phyloP scores from a whole-genome alignment of 2,329 filamentous ascomycete species.

The Seiridium cupressi region DNA sequence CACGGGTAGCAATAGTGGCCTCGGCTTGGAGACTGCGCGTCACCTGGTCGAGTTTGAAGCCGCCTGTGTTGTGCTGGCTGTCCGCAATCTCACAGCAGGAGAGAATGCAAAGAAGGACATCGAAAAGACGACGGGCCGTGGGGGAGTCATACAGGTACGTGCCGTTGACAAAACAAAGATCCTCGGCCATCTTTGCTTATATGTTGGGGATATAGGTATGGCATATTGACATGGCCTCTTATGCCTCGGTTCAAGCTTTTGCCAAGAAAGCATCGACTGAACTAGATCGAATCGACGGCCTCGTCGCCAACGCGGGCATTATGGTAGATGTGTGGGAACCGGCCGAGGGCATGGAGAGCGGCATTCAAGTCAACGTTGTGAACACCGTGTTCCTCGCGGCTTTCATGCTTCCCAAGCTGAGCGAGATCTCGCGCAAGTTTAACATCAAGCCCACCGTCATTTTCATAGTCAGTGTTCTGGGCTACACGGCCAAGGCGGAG shows the following conservation, averaged over 20 bases:
- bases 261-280: constrained; percentile 7
- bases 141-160: constrained; percentile 6
- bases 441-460: constrained; percentile 1
- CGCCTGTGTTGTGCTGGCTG: constrained; percentile 6
- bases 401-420: neutral
- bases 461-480: constrained; percentile 10
- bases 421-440: neutral
- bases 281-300: constrained; percentile 6
- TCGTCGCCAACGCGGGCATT: constrained; percentile 2
- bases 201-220: neutral
- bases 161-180: neutral
- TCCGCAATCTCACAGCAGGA: constrained; percentile 7
- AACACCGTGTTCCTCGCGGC: constrained; percentile 1
- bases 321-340: neutral
- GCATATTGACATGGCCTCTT: constrained; percentile 7
- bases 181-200: neutral
- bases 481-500: constrained; percentile 10
- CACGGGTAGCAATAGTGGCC: constrained; percentile 3
- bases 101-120: constrained; percentile 9
- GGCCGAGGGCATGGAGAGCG: neutral
- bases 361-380: neutral
- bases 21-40: constrained; percentile 4
- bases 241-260: neutral
- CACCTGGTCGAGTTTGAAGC: constrained; percentile 2
- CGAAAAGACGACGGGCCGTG: constrained; percentile 6